Evolutionary conservation across 2,329 filamentous ascomycete species (phyloP).

Genomic region (Tolypocladium endophyticum): DNA sequence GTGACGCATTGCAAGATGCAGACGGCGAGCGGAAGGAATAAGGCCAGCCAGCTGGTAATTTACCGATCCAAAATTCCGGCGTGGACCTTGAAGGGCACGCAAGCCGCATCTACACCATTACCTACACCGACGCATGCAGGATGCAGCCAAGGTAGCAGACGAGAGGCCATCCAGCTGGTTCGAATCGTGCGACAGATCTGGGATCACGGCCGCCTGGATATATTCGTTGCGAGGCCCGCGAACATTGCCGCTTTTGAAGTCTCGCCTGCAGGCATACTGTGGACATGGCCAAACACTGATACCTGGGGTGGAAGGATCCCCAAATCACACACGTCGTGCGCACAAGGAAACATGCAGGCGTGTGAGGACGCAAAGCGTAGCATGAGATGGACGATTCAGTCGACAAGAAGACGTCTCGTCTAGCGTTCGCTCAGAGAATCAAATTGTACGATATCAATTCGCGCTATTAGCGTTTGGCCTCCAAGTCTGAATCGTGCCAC

Average conservation of each 20-base stretch:
- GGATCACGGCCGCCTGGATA: neutral
- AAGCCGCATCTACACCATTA: neutral
- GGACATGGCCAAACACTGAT: neutral
- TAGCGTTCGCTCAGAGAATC: neutral
- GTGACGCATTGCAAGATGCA: conserved; percentile 31
- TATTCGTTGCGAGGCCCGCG: neutral
- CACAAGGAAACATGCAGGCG: neutral
- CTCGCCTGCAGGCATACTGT: neutral
- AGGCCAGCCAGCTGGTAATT: neutral
- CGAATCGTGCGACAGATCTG: neutral
- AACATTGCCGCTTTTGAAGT: neutral
- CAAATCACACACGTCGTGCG: neutral
- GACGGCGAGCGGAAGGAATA: conserved; percentile 11
- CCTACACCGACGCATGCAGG: neutral
- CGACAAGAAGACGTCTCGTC: too few relatives aligned
- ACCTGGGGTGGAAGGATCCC: neutral
- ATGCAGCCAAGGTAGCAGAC: neutral
- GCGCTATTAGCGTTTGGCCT: too few relatives aligned
- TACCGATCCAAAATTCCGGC: too few relatives aligned
- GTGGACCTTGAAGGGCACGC: neutral
- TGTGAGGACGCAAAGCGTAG: neutral
- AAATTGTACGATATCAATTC: neutral
- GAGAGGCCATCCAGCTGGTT: neutral
- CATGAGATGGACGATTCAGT: neutral
- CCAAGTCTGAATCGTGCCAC: too few relatives aligned